Evolutionary conservation across 148 eudicot species (phyloP), one percentile per base, ranked within the genome.

Genomic region (Pharnaceum exiguum): DNA sequence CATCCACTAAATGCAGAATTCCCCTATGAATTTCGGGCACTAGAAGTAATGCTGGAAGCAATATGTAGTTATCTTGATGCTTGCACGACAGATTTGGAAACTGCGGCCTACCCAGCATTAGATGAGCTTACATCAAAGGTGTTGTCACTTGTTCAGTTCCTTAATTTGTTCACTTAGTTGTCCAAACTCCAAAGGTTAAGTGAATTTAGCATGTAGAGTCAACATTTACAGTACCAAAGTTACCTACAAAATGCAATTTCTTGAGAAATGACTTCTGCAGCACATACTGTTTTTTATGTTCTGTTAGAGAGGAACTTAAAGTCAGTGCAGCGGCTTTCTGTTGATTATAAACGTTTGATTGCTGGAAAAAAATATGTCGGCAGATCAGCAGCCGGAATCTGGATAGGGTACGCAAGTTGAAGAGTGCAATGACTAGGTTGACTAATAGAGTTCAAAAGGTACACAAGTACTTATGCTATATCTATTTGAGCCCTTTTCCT

Each of bases 121-220:
- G 97, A 90, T 65, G 95, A 86, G 70, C 83, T 90, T 17, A 90
- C 97, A 36, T 85, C 95, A 6, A 87, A 79, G 91, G 97, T 77
- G 51, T 32, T 7, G 35, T 33, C 23, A 16, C 11, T n/a, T 21
- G 0, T n/a, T n/a, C n/a, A n/a, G n/a, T n/a, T n/a, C n/a, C n/a
- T n/a, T n/a, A n/a, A n/a, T n/a, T n/a, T n/a, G n/a, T n/a, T n/a
- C n/a, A n/a, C n/a, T n/a, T n/a, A n/a, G n/a, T n/a, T n/a, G n/a
- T n/a, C n/a, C n/a, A n/a, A n/a, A n/a, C n/a, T n/a, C n/a, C n/a
- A n/a, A n/a, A n/a, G n/a, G n/a, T n/a, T n/a, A n/a, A n/a, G n/a
- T n/a, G n/a, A n/a, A n/a, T n/a, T n/a, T n/a, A n/a, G n/a, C n/a
- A n/a, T n/a, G n/a, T n/a, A n/a, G n/a, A n/a, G n/a, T n/a, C n/a